phyloP scores from a whole-genome alignment of 345 rosid genomes.

The Citrus medica region DNA sequence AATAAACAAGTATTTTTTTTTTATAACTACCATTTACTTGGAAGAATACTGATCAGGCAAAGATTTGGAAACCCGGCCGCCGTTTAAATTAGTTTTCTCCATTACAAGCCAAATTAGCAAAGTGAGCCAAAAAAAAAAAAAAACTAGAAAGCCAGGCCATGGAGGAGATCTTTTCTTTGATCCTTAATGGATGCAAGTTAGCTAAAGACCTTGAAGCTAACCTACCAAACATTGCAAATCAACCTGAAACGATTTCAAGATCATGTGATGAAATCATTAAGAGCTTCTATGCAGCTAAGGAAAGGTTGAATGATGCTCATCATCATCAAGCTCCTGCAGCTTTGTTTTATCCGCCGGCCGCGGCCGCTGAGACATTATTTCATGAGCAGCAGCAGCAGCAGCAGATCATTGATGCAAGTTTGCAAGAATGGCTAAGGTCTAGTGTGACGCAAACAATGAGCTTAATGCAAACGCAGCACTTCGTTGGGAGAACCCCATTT shows the following conservation, averaged over 20 bases:
- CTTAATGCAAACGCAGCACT: constrained; percentile 4
- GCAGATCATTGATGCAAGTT: constrained; percentile 17
- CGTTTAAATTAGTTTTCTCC: background rate
- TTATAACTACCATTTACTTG: background rate
- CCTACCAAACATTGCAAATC: constrained; percentile 27
- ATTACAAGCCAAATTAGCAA: background rate
- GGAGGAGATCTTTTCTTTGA: constrained; percentile 41
- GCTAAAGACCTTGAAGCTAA: constrained; percentile 49
- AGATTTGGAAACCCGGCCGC: background rate
- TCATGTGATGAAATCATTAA: constrained; percentile 45
- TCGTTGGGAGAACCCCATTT: background rate
- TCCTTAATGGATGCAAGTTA: constrained; percentile 44
- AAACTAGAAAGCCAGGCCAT: background rate
- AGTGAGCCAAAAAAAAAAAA: background rate
- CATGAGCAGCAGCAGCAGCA: constrained; percentile 32
- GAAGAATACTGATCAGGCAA: background rate
- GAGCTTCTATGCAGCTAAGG: constrained; percentile 28
- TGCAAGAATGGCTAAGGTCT: constrained; percentile 34
- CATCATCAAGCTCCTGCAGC: background rate
- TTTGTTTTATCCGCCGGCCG: background rate
- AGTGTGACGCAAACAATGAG: constrained; percentile 17
- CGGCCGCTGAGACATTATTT: background rate
- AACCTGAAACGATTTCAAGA: constrained; percentile 25
- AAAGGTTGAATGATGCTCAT: constrained; percentile 16
- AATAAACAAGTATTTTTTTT: background rate